Base-by-base conservation (phyloP, 805 yeast species). In the Metschnikowia lunata region DNA sequence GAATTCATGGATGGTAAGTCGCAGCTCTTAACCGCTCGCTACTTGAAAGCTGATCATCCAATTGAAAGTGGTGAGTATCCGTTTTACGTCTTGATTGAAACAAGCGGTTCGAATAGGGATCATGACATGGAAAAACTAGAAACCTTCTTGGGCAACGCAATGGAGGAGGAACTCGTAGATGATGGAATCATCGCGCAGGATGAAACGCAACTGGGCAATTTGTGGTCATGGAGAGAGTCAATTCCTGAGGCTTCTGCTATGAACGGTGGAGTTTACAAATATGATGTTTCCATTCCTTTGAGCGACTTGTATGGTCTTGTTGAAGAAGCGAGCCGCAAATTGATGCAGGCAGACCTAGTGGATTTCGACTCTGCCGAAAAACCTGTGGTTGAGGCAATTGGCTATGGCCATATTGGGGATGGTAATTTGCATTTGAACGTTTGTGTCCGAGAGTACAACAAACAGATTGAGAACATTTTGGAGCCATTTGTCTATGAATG, bases 351-450 rank as follows among this genome's bases (percentile, higher is more conserved):
- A 28, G 82, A 76, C 2, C 66, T 91, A 43, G 67, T 82, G 18
- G 87, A 85, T 42, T 40, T 66, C 35, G 79, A 75, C 37, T 79
- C 81, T 30, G 84, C 78, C 34, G 72, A 75, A 4, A 76, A 75
- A 62, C 96, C 97, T 2, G 97, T 87, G 2, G 83, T 88, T 42
- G 84, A 80, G 48, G 95, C 95, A 9, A 82, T 91, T 52, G 99
- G 99, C 0, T 93, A 91, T 59, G 99, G 99, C n/a, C 99, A 93
- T 60, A 78, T 93, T 57, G 99, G 99, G 45, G 99, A 93, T 62
- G 98, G 99, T 42, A 93, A 93, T 67, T 72, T 93, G 58, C 99
- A 93, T 64, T 78, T 93, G 60, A 93, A 93, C 61, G 95, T 93
- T 40, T 84, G 95, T 35, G 96, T 89, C 13, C 79, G 97, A 64